These are phyloP conservation scores for Oryza nivara DNA, from an alignment of 176 grass and related monocot genomes.

Conservation along the genomic window DNA sequence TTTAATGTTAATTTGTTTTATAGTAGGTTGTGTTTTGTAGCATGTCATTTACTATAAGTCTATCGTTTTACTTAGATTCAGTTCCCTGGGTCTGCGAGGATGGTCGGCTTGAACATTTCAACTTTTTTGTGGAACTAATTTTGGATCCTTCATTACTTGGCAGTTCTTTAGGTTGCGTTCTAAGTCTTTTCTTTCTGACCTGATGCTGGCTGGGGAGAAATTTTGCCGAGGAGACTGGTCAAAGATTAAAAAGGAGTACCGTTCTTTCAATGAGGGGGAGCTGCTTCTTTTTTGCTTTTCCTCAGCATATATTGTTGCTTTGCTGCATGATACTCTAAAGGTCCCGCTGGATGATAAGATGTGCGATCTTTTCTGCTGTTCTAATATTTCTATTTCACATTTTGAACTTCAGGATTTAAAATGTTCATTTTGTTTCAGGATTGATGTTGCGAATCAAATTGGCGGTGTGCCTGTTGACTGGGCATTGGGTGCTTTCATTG, in stretches of 20 bases:
- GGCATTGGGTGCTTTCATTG: slow-evolving; percentile 86
- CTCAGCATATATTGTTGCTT: slow-evolving; percentile 83
- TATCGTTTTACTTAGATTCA: neutral
- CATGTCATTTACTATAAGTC: neutral
- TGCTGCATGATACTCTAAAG: slow-evolving; percentile 90
- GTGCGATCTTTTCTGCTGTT: slow-evolving; percentile 38
- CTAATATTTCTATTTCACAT: slow-evolving; percentile 7
- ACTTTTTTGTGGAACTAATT: neutral
- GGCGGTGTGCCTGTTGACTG: slow-evolving; percentile 68
- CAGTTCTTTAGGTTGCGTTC: slow-evolving; percentile 83
- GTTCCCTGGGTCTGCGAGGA: neutral
- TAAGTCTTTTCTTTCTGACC: slow-evolving; percentile 69
- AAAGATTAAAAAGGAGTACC: slow-evolving; percentile 69
- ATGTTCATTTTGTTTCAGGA: slow-evolving; percentile 53
- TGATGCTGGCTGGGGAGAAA: slow-evolving; percentile 73
- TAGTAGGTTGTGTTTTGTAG: neutral
- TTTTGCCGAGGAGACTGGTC: slow-evolving; percentile 90
- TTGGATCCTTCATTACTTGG: slow-evolving; percentile 28
- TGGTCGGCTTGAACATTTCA: slow-evolving; percentile 7
- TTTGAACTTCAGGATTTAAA: slow-evolving; percentile 8
- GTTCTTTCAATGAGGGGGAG: slow-evolving; percentile 73
- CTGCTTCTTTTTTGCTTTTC: slow-evolving; percentile 95
- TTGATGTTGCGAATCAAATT: slow-evolving; percentile 78
- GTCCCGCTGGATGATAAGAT: slow-evolving; percentile 66
- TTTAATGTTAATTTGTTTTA: neutral